phyloP scores from a whole-genome alignment of 495 filamentous ascomycete species.

The Pyrenula aspistea region DNA sequence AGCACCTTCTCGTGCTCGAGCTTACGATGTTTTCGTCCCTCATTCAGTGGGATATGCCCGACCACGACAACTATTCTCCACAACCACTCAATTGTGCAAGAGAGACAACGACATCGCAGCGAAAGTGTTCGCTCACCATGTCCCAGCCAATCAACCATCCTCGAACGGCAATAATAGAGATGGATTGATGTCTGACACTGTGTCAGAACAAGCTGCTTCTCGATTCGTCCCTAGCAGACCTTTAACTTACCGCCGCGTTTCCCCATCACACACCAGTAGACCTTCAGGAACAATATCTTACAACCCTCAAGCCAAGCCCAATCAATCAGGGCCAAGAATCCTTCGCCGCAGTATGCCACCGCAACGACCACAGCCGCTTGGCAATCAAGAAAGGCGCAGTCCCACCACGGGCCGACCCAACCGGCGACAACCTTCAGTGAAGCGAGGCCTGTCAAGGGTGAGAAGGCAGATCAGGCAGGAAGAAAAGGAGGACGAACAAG shows the following conservation, averaged over 20 bases:
- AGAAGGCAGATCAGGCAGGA: background rate
- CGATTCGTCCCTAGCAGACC: background rate
- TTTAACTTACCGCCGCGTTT: background rate
- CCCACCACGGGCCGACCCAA: background rate
- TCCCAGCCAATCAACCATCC: background rate
- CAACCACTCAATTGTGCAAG: background rate
- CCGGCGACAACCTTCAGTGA: background rate
- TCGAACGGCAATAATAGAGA: background rate
- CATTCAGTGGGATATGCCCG: background rate
- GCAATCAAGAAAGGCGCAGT: background rate
- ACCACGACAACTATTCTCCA: background rate
- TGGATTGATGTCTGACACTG: background rate
- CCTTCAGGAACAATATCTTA: too few relatives aligned
- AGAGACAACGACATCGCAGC: background rate
- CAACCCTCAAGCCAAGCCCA: background rate
- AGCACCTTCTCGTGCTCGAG: background rate
- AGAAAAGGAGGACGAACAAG: background rate
- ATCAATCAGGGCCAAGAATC: background rate
- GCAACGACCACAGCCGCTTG: background rate
- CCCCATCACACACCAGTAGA: background rate
- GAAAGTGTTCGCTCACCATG: background rate
- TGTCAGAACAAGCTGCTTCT: background rate
- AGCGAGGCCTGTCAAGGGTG: background rate
- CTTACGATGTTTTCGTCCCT: background rate
- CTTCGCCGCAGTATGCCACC: background rate